Evolutionary conservation across 805 yeast species (phyloP), one percentile per base, ranked within the genome.

Genomic region (Priceomyces medius): DNA sequence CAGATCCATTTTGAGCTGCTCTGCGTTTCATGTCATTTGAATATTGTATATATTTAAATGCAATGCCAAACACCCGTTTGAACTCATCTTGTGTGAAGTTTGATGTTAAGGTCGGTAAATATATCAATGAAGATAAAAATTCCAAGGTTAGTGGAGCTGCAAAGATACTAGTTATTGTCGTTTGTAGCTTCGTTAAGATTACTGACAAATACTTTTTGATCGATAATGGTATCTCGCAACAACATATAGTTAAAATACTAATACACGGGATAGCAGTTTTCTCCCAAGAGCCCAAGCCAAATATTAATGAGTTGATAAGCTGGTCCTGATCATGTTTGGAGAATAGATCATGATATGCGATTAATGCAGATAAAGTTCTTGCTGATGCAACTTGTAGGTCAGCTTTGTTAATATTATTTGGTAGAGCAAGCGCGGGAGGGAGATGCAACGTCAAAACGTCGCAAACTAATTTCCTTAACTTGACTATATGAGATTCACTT

Each of bases 1-100:
- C 37, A 8, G 36, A 17, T 4, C 45, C 40, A 32, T 44, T 45
- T 26, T 46, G 38, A 20, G 59, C 20, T 43, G 53, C 38, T 54
- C 66, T 48, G 37, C 59, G 49, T 47, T 65, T 49, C 42, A 60
- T 55, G 49, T 85, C 89, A 38, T 75, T 70, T 2, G 88, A 79
- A 54, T 81, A 82, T 54, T 85, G 87, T 41, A 88, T 83, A 51
- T 81, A 83, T 51, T 83, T 82, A 66, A 88, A 85, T 1, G 89
- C 83, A 56, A 88, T 85, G 2, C 86, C 96, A 66, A 88, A 86
- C 2, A 88, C 87, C 35, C 89, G 71, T 52, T 81, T 83, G 57
- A 74, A 84, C 51, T 88, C 96, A 37, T 85, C 93, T 14, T 74
- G 72, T 3, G 86, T 84, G 55, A 88, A 83, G 51, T 83, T 83